phyloP scores from a whole-genome alignment of 225 moss, liverwort and hornwort genomes.

The Pleurozium schreberi region DNA sequence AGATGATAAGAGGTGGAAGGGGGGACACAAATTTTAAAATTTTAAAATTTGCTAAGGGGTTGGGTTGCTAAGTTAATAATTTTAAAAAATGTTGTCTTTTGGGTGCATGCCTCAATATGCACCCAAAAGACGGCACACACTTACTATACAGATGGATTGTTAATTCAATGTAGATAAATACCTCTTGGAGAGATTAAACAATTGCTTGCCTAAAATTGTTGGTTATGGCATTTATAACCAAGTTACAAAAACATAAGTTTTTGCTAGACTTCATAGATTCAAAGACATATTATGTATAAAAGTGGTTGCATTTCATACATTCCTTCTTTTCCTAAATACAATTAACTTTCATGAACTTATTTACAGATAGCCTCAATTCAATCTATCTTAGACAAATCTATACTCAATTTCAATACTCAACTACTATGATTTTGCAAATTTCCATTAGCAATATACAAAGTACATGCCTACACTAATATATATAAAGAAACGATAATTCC shows the following conservation, averaged over 20 bases:
- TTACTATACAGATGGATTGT: fast-evolving
- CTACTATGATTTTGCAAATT: neutral
- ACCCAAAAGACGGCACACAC: too few relatives aligned
- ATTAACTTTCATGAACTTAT: neutral
- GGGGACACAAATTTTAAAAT: too few relatives aligned
- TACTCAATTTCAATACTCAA: neutral
- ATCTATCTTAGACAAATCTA: neutral
- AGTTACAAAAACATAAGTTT: neutral
- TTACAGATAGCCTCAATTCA: neutral
- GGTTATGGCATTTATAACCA: fast-evolving
- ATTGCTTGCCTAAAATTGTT: neutral
- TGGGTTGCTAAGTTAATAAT: too few relatives aligned
- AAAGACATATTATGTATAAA: neutral
- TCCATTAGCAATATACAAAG: neutral
- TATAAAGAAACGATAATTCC: neutral
- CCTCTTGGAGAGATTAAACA: neutral
- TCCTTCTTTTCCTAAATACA: neutral
- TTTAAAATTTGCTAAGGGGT: too few relatives aligned
- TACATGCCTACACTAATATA: fast-evolving
- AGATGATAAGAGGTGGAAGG: too few relatives aligned
- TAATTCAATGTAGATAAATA: neutral
- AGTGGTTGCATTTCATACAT: neutral
- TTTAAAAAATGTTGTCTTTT: too few relatives aligned
- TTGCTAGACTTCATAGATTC: neutral
- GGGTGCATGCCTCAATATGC: too few relatives aligned